phyloP scores from a whole-genome alignment of 441 rosid species.

The Mallotus repandus region DNA sequence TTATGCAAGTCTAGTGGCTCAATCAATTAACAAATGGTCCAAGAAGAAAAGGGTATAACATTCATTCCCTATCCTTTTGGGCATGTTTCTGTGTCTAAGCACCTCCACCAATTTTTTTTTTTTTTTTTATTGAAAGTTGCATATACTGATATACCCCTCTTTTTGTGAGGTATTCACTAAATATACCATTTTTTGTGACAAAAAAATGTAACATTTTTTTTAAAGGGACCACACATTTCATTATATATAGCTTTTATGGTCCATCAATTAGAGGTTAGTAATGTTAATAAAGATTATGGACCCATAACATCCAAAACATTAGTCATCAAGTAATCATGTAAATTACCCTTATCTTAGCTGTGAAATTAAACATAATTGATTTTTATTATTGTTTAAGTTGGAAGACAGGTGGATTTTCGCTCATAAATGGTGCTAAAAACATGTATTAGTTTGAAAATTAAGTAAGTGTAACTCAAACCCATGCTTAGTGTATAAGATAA shows the following conservation, averaged over 20 bases:
- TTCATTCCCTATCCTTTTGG: constrained; percentile 1
- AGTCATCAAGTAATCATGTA: background rate
- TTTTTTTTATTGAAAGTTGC: background rate
- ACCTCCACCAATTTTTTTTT: background rate
- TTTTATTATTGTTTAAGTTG: background rate
- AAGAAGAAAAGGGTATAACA: background rate
- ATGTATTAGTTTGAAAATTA: background rate
- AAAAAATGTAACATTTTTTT: background rate
- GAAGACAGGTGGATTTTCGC: background rate
- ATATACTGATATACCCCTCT: background rate
- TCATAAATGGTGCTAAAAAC: background rate
- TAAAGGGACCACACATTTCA: constrained; percentile 2
- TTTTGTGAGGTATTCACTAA: background rate
- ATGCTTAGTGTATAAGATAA: background rate
- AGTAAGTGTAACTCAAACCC: background rate
- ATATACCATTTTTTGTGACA: background rate
- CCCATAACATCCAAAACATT: background rate
- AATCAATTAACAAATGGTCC: constrained; percentile 6
- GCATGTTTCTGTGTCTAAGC: constrained; percentile 8
- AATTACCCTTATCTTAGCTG: background rate
- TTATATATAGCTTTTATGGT: background rate
- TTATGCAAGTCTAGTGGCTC: too few relatives aligned
- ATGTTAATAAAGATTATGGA: background rate
- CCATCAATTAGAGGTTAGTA: background rate
- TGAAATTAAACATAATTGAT: background rate